Conservation (phyloP, 225 moss, liverwort and hornwort species). For the Sphagnum tenellum region DNA sequence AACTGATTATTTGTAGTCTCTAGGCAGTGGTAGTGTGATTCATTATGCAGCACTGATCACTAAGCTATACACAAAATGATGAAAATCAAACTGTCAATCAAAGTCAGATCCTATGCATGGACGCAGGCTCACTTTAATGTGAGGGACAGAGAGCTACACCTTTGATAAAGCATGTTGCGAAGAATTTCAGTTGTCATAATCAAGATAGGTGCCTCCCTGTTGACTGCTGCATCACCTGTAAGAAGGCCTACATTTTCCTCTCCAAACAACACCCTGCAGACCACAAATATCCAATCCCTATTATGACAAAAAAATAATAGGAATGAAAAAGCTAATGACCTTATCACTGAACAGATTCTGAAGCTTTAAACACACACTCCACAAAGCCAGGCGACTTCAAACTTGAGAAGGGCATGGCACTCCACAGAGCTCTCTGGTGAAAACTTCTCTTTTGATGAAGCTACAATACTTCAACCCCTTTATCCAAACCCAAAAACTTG, state of each 20-base stretch:
- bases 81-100: background rate
- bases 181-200: constrained; percentile 94
- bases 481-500: no score
- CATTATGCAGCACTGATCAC: background rate
- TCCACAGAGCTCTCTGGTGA: no score
- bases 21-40: no score
- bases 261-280: constrained; percentile 58
- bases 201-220: constrained; percentile 82
- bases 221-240: constrained; percentile 90
- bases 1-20: no score
- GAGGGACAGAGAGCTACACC: constrained; percentile 8
- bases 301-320: no score
- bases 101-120: background rate
- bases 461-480: no score
- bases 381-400: no score
- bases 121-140: background rate
- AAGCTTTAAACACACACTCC: no score
- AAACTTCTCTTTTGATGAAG: no score
- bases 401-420: no score
- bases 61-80: background rate
- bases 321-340: no score
- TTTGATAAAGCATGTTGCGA: constrained; percentile 89
- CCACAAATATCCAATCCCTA: background rate
- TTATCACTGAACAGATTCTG: no score
- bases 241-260: constrained; percentile 82